These are phyloP conservation scores for Colletotrichum falcatum DNA, from an alignment of 2,329 filamentous ascomycete species.

Conservation along the genomic window DNA sequence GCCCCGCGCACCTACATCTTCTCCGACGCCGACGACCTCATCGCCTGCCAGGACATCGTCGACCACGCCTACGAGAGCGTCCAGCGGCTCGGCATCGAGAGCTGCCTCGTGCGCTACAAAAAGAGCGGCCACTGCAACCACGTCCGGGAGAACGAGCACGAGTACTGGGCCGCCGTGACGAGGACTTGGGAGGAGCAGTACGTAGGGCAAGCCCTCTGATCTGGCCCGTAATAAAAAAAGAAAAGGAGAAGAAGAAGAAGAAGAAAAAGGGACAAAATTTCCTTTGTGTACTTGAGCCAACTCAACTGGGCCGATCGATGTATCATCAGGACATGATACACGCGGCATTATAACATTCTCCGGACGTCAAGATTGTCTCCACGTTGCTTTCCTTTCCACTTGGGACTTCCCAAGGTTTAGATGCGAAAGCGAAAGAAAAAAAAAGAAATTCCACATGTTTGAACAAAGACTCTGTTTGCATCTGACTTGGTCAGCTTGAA, in stretches of 20 bases:
- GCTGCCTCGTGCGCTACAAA: neutral
- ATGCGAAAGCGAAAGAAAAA: too few species aligned
- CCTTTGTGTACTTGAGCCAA: neutral
- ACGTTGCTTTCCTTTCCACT: neutral
- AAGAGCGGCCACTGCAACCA: slow-evolving; percentile 7
- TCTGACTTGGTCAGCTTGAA: too few species aligned
- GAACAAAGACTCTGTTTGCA: too few species aligned
- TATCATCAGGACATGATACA: neutral
- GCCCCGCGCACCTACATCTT: neutral
- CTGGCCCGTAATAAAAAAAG: too few species aligned
- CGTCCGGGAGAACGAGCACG: neutral
- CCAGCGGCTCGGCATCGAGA: neutral
- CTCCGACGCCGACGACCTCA: slow-evolving; percentile 13
- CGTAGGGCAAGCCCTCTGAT: neutral
- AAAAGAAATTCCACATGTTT: too few species aligned
- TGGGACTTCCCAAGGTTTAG: too few species aligned
- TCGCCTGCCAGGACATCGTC: neutral
- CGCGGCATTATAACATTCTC: neutral
- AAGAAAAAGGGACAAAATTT: too few species aligned
- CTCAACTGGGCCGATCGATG: neutral
- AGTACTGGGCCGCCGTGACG: slow-evolving; percentile 10
- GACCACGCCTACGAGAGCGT: slow-evolving; percentile 2
- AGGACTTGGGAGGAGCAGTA: slow-evolving; percentile 4
- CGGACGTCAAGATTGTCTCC: neutral
- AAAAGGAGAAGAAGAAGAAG: too few species aligned